phyloP scores from a whole-genome alignment of 2,329 filamentous ascomycete species.

The Pseudogymnoascus sp. region DNA sequence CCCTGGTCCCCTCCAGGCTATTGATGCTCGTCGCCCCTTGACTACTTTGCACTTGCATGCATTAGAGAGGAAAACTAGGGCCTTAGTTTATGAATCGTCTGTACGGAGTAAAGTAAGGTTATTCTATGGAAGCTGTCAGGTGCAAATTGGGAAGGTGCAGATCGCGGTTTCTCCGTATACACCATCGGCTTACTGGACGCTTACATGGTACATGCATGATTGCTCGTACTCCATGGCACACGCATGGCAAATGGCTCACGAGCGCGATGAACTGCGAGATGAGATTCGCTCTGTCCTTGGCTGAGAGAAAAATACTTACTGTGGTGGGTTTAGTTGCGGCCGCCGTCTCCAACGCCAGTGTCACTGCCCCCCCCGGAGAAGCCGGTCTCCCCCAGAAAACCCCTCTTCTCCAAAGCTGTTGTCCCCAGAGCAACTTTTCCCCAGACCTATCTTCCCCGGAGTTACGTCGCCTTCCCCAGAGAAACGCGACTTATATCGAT shows the following conservation, averaged over 20 bases:
- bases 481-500: too few relatives aligned
- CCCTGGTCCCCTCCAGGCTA: not conserved
- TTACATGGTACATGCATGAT: not conserved
- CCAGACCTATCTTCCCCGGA: too few relatives aligned
- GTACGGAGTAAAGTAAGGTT: not conserved
- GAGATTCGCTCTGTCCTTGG: not conserved
- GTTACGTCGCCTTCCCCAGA: too few relatives aligned
- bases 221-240: not conserved
- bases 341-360: not conserved
- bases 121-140: conserved; percentile 1
- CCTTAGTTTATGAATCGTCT: not conserved
- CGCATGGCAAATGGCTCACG: not conserved
- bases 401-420: not conserved
- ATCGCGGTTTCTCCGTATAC: not conserved
- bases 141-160: not conserved
- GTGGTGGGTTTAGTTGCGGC: not conserved
- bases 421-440: not conserved
- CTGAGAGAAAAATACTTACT: not conserved
- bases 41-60: not conserved
- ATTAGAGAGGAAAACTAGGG: not conserved
- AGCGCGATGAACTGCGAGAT: not conserved
- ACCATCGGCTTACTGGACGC: not conserved
- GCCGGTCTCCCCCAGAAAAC: not conserved
- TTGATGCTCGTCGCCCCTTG: not conserved
- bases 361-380: conserved; percentile 2